Evolutionary conservation across 169 alveolate species (phyloP).

Genomic region (Eimeria necatrix): DNA sequence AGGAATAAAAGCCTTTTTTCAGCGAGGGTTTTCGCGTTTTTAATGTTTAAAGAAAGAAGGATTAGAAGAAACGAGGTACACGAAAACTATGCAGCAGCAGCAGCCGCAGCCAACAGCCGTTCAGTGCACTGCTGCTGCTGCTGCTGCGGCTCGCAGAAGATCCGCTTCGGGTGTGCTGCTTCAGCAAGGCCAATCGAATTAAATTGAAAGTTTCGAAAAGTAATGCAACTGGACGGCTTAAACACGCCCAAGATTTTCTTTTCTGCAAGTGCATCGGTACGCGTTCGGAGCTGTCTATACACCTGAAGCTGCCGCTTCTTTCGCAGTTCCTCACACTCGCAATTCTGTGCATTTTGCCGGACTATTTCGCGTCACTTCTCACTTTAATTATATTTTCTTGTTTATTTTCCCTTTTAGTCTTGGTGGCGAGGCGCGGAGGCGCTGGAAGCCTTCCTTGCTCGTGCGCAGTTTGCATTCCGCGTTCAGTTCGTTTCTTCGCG

Average conservation of each 20-base stretch:
- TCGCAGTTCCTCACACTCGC: background rate
- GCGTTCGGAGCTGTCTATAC: background rate
- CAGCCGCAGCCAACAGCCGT: too few relatives aligned
- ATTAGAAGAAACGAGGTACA: too few relatives aligned
- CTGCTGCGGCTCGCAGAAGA: too few relatives aligned
- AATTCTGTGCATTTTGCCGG: background rate
- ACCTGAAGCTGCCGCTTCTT: conserved; percentile 1
- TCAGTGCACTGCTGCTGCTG: too few relatives aligned
- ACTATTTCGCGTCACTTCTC: background rate
- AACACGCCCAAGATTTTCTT: background rate
- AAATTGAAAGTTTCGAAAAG: background rate
- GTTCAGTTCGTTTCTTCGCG: background rate
- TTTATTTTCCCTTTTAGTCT: background rate
- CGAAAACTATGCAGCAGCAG: too few relatives aligned
- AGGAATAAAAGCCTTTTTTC: too few relatives aligned
- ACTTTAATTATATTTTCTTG: background rate
- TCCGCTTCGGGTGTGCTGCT: too few relatives aligned
- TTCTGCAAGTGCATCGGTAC: background rate
- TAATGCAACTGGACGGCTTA: background rate
- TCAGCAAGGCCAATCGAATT: background rate
- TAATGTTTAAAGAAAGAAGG: too few relatives aligned
- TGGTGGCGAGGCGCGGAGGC: background rate
- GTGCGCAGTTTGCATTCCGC: too few relatives aligned
- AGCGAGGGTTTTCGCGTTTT: too few relatives aligned
- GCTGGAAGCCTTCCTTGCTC: too few relatives aligned